Conservation (phyloP, 2,329 filamentous ascomycete genomes). For the Calonectria hongkongensis region DNA sequence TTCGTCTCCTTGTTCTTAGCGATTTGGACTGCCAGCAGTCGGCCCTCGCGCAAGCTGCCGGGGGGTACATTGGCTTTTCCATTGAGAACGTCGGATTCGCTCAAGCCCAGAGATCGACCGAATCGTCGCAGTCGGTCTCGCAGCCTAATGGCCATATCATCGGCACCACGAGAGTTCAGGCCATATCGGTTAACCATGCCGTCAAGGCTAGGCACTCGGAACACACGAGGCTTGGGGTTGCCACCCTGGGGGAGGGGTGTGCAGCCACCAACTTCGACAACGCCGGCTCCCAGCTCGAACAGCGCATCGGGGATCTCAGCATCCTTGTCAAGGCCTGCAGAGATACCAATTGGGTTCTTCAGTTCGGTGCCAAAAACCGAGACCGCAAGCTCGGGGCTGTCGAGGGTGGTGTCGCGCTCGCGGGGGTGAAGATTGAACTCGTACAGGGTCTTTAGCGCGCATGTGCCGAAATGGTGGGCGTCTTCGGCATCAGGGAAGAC, state of each 20-base stretch:
- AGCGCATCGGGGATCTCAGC: constrained; percentile 90
- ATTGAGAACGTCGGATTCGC: constrained; percentile 84
- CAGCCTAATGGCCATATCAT: constrained; percentile 87
- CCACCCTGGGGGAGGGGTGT: constrained; percentile 92
- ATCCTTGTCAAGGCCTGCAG: constrained; percentile 96
- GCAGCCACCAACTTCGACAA: constrained; percentile 94
- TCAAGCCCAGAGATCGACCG: constrained; percentile 81
- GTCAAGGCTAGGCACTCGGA: constrained; percentile 87
- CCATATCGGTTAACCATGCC: constrained; percentile 97
- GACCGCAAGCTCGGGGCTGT: constrained; percentile 58
- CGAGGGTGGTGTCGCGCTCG: constrained; percentile 77
- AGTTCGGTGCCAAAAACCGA: constrained; percentile 85
- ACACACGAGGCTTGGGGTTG: constrained; percentile 91
- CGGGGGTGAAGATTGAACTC: constrained; percentile 85
- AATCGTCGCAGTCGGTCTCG: constrained; percentile 86
- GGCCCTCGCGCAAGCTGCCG: constrained; percentile 85
- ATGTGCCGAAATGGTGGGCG: constrained; percentile 88
- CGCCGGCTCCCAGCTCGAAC: constrained; percentile 87
- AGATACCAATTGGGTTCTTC: constrained; percentile 92
- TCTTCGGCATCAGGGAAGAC: constrained; percentile 88
- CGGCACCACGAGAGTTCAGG: constrained; percentile 92
- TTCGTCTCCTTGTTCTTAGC: constrained; percentile 97
- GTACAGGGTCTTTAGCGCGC: constrained; percentile 82
- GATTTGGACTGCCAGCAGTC: constrained; percentile 91
- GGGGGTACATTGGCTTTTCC: constrained; percentile 86